Base-by-base conservation (phyloP, 179 eudicot genomes). In the Actinidia arguta region DNA sequence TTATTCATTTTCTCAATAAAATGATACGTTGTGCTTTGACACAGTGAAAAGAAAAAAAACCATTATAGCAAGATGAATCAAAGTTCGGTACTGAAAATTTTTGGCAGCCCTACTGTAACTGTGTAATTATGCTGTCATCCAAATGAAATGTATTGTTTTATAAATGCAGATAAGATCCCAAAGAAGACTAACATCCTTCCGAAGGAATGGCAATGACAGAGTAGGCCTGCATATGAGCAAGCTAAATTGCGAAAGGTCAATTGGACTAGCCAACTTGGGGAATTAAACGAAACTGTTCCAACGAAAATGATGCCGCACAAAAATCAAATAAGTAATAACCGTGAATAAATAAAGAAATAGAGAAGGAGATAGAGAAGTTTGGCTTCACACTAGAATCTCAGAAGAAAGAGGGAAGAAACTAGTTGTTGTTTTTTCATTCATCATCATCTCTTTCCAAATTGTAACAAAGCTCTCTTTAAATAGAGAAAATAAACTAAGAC, bases 21-120 rank as follows among this genome's bases (percentile, higher is more conserved):
- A 58, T 73, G 36, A 22, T 24, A 47, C 18, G 13, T 72, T 47
- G 12, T 24, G 22, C 46, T 52, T 36, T 56, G 20, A 17, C 48
- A 10, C 62, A 74, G 78, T 46, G 54, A 11, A 58, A 62, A 7
- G 5, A 24, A 27, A 31, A 73, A 73, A 51, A 22, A 1, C 22
- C 58, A 31, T 14, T 31, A 74, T 74, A 51, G 59, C 24, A 27
- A 61, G 27, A 47, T 54, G 78, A 39, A 52, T 74, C 78, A 74
- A 31, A 74, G 16, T 52, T 51, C 22, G 63, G 78, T 31, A 74
- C 63, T 54, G 46, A 8, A 73, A 52, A 27, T 74, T 25, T 51
- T 50, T 13, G 50, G 58, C 56, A 73, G 76, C n/a, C 25, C 59
- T 73, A 22, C 31, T 18, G 78, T 25, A 56, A 55, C 17, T 18